These are phyloP conservation scores for Bertia moriformis DNA, from an alignment of 2,329 filamentous ascomycete species.

Conservation along the genomic window DNA sequence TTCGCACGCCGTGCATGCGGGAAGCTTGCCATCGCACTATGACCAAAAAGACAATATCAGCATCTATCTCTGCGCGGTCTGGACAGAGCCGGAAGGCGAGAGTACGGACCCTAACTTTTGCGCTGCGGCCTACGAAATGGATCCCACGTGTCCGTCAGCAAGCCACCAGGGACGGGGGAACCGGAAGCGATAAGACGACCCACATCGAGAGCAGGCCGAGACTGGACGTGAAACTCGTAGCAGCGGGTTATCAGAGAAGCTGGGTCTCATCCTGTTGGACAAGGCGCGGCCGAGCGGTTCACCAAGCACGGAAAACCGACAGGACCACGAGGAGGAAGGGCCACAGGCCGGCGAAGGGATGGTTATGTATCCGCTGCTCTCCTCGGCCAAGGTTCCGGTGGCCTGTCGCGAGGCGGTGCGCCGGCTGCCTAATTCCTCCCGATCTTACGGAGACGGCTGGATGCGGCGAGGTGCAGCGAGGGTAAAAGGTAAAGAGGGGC, in stretches of 20 bases:
- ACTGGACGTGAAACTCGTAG: constrained; percentile 65
- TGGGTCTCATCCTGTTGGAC: constrained; percentile 17
- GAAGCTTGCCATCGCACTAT: constrained; percentile 85
- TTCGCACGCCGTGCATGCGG: constrained; percentile 88
- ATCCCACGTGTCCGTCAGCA: constrained; percentile 2
- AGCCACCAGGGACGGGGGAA: constrained; percentile 4
- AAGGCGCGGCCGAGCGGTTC: too few relatives aligned
- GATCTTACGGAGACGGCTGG: too few relatives aligned
- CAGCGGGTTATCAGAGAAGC: constrained; percentile 34
- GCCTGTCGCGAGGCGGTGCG: too few relatives aligned
- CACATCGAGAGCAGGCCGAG: constrained; percentile 65
- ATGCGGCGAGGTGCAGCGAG: too few relatives aligned
- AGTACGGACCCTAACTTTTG: constrained; percentile 5
- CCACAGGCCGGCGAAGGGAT: too few relatives aligned
- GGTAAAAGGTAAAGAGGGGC: too few relatives aligned
- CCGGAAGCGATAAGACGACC: constrained; percentile 9
- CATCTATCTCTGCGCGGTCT: not conserved
- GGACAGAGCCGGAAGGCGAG: too few relatives aligned
- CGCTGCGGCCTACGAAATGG: constrained; percentile 1
- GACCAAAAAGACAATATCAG: not conserved
- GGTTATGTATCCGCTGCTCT: too few relatives aligned
- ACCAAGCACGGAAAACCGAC: too few relatives aligned
- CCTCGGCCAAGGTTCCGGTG: too few relatives aligned
- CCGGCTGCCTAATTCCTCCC: too few relatives aligned
- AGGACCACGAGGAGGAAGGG: too few relatives aligned